phyloP scores from a whole-genome alignment of 2,329 filamentous ascomycete genomes.

The Neofusicoccum parvum region DNA sequence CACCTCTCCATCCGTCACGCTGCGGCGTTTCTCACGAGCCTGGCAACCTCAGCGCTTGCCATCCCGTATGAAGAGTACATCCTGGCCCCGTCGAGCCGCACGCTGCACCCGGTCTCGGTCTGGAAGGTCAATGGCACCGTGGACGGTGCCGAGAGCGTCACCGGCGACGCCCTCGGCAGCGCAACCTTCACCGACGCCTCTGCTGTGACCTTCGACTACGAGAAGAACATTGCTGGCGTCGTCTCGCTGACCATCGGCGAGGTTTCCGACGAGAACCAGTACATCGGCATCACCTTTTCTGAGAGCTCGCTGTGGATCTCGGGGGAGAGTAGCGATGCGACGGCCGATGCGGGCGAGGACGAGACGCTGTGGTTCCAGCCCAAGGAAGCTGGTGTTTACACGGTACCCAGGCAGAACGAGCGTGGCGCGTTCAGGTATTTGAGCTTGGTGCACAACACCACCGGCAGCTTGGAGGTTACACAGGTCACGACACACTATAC shows the following conservation, averaged over 20 bases:
- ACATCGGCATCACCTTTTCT: slow-evolving; percentile 47
- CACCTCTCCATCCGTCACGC: neutral
- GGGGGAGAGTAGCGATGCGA: slow-evolving; percentile 49
- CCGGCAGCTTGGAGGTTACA: slow-evolving; percentile 13
- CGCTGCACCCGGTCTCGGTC: slow-evolving; percentile 38
- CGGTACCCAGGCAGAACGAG: slow-evolving; percentile 44
- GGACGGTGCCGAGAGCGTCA: slow-evolving; percentile 36
- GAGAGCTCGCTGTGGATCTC: slow-evolving; percentile 54
- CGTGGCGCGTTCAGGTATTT: slow-evolving; percentile 52
- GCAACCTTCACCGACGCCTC: slow-evolving; percentile 38
- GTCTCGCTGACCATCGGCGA: slow-evolving; percentile 27
- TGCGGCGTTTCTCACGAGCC: neutral
- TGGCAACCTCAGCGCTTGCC: slow-evolving; percentile 20
- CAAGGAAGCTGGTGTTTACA: slow-evolving; percentile 43
- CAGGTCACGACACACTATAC: slow-evolving; percentile 19
- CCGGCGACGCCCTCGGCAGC: slow-evolving; percentile 31
- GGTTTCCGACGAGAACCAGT: slow-evolving; percentile 30
- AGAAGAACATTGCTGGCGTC: slow-evolving; percentile 46
- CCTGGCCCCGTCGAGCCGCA: slow-evolving; percentile 43
- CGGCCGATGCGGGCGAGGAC: slow-evolving; percentile 50
- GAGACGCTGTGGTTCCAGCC: slow-evolving; percentile 51
- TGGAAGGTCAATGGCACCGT: slow-evolving; percentile 46
- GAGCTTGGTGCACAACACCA: slow-evolving; percentile 34
- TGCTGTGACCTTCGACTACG: slow-evolving; percentile 46
- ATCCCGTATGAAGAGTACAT: slow-evolving; percentile 45